phyloP scores from a whole-genome alignment of 2,329 filamentous ascomycete species.

The Penicillium polonicum region DNA sequence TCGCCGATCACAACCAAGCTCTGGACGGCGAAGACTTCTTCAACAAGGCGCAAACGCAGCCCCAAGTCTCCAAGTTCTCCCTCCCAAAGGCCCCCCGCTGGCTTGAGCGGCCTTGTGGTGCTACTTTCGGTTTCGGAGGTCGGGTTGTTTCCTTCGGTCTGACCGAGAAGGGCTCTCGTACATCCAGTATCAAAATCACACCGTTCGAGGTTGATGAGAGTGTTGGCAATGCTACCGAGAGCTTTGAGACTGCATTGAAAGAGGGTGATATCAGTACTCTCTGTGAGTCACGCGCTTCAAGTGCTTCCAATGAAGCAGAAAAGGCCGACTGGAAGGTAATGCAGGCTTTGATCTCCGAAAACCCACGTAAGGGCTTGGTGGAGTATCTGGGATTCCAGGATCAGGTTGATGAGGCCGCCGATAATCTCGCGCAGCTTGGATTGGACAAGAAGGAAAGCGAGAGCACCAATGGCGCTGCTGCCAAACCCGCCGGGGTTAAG shows the following conservation, averaged over 20 bases:
- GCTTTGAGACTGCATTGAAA: slow-evolving; percentile 80
- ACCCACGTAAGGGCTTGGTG: slow-evolving; percentile 80
- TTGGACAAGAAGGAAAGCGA: slow-evolving; percentile 40
- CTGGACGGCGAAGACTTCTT: slow-evolving; percentile 96
- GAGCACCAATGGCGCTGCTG: slow-evolving; percentile 46
- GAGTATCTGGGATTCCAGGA: slow-evolving; percentile 86
- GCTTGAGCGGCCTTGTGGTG: slow-evolving; percentile 80
- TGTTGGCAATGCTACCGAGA: slow-evolving; percentile 78
- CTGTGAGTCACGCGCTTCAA: slow-evolving; percentile 73
- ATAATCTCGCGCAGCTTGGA: slow-evolving; percentile 44
- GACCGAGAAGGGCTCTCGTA: slow-evolving; percentile 60
- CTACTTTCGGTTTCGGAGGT: slow-evolving; percentile 92
- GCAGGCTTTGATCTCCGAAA: slow-evolving; percentile 78
- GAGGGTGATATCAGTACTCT: slow-evolving; percentile 74
- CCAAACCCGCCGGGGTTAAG: slow-evolving; percentile 48
- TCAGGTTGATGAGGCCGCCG: slow-evolving; percentile 51
- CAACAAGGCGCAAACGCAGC: slow-evolving; percentile 84
- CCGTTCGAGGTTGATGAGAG: slow-evolving; percentile 86
- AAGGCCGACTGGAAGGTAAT: slow-evolving; percentile 96
- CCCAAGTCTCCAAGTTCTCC: slow-evolving; percentile 86
- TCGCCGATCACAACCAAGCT: slow-evolving; percentile 62
- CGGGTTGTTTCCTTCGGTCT: slow-evolving; percentile 76
- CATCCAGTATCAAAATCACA: slow-evolving; percentile 78
- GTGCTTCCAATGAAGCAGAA: slow-evolving; percentile 81
- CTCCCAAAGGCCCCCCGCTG: slow-evolving; percentile 83